Evolutionary conservation across 306 rosid species (phyloP).

Genomic region (Hylodesmum podocarpum): DNA sequence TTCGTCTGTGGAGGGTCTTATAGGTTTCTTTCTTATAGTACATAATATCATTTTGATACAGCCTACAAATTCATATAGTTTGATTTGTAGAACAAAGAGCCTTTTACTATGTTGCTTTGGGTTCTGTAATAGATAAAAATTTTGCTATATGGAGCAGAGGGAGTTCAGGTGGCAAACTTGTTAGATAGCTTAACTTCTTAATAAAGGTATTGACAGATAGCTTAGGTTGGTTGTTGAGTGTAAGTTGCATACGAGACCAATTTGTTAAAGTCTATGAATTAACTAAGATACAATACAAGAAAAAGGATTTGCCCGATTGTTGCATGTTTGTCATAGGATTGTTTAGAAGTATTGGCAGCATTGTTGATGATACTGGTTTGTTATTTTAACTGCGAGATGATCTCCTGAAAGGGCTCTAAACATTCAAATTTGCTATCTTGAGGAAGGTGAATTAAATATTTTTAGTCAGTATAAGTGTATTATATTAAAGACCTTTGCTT

Average conservation of each 20-base stretch:
- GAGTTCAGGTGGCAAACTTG: background rate
- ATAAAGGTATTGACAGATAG: background rate
- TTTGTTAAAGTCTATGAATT: background rate
- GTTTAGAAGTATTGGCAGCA: background rate
- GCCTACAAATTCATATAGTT: background rate
- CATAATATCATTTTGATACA: background rate
- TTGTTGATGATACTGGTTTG: background rate
- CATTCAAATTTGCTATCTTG: background rate
- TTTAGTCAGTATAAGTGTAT: background rate
- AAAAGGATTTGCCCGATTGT: background rate
- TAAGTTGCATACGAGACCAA: background rate
- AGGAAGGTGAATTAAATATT: background rate
- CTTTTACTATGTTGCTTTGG: background rate
- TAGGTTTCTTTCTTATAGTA: background rate
- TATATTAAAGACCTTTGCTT: background rate
- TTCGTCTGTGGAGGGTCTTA: background rate
- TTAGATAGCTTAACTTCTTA: background rate
- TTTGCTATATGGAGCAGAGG: background rate
- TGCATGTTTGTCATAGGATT: background rate
- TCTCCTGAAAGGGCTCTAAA: background rate
- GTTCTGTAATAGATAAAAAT: background rate
- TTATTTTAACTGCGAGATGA: background rate
- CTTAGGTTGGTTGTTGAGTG: background rate
- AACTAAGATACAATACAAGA: background rate
- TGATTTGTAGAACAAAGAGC: background rate